Conservation (phyloP, 257 asterid genomes). For the Solanum chiquidenum region DNA sequence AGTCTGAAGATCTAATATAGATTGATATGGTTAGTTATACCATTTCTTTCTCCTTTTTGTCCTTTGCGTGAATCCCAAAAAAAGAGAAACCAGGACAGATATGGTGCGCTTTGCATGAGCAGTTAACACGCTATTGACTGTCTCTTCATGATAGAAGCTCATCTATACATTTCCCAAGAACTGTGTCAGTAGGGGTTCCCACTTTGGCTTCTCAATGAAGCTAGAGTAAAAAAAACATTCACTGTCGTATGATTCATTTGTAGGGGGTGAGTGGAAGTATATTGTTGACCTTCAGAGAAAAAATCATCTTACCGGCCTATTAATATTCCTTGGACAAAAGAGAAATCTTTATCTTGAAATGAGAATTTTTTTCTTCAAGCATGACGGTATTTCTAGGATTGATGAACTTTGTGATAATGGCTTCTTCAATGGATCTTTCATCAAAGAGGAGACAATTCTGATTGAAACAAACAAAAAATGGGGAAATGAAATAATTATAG, state of each 20-base stretch:
- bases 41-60: not conserved
- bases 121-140: not conserved
- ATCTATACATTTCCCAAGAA: not conserved
- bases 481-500: not conserved
- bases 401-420: not conserved
- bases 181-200: not conserved
- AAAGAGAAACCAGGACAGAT: not conserved
- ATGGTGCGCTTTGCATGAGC: not conserved
- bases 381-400: not conserved
- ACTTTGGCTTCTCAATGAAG: not conserved
- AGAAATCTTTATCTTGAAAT: not conserved
- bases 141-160: not conserved
- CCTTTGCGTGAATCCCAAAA: not conserved
- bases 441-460: not conserved
- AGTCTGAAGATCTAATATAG: not conserved
- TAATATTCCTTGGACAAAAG: not conserved
- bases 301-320: not conserved
- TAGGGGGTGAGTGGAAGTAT: not conserved
- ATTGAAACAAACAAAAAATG: not conserved
- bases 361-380: not conserved
- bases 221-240: not conserved
- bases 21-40: not conserved
- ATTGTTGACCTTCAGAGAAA: not conserved
- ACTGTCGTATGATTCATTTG: not conserved
- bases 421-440: not conserved